Evolutionary conservation across 768 basidiomycete genomes (phyloP).

Genomic region (Termitomyces heimii): DNA sequence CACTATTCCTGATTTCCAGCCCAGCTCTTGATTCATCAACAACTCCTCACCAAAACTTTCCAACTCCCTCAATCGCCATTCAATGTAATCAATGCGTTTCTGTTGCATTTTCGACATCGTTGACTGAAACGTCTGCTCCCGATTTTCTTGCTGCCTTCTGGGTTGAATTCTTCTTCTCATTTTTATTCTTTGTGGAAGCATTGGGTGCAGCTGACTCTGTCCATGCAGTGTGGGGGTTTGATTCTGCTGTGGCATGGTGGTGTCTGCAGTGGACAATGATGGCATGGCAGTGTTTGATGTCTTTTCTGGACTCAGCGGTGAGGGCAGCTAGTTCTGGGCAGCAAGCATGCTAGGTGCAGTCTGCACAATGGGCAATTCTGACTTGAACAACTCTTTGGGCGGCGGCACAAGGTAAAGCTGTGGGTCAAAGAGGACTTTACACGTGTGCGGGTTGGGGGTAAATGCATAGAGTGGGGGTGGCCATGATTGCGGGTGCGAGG

Average conservation of each 20-base stretch:
- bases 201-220: constrained; percentile 2
- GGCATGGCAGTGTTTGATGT: constrained; percentile 24
- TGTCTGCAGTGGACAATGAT: constrained; percentile 27
- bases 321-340: neutral
- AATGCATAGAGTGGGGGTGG: constrained; percentile 15
- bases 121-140: neutral
- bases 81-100: too few species aligned
- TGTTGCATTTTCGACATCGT: neutral
- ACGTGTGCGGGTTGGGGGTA: constrained; percentile 29
- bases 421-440: constrained; percentile 63
- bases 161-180: too few species aligned
- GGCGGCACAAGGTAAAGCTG: constrained; percentile 31
- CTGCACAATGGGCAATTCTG: neutral
- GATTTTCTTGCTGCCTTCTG: too few species aligned
- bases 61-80: neutral
- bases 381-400: neutral
- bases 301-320: too few species aligned
- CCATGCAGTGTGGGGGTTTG: neutral
- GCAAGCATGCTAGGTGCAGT: neutral
- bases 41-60: neutral
- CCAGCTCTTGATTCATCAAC: neutral
- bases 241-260: neutral
- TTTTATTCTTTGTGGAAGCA: too few species aligned
- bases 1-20: too few species aligned
- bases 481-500: constrained; percentile 19